phyloP scores from a whole-genome alignment of 2,329 filamentous ascomycete genomes.

The Xylaria sp. region DNA sequence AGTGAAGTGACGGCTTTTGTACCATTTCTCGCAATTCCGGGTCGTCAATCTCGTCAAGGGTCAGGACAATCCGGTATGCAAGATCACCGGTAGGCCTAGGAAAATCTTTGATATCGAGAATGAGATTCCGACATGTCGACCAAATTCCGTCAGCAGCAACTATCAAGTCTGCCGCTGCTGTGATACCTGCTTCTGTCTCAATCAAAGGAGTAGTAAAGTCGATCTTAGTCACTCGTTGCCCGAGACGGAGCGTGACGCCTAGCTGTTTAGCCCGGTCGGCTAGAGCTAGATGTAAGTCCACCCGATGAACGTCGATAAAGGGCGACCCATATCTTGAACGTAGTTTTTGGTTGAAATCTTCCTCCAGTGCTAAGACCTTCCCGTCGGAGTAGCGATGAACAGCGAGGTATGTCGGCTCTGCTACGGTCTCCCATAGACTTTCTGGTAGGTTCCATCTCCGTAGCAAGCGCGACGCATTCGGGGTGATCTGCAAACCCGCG shows the following conservation, averaged over 20 bases:
- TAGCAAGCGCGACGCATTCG: slow-evolving; percentile 62
- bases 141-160: slow-evolving; percentile 74
- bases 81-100: slow-evolving; percentile 72
- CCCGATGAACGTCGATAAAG: slow-evolving; percentile 70
- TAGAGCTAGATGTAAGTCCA: slow-evolving; percentile 68
- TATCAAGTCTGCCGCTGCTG: slow-evolving; percentile 64
- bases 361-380: slow-evolving; percentile 60
- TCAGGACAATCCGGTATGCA: slow-evolving; percentile 71
- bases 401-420: slow-evolving; percentile 59
- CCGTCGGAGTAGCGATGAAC: slow-evolving; percentile 65
- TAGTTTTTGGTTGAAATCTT: slow-evolving; percentile 64
- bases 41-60: slow-evolving; percentile 62
- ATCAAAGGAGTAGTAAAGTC: slow-evolving; percentile 60
- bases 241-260: slow-evolving; percentile 63
- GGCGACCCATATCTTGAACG: slow-evolving; percentile 65
- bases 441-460: slow-evolving; percentile 62
- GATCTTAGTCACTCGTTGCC: slow-evolving; percentile 59
- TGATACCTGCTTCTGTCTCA: slow-evolving; percentile 53
- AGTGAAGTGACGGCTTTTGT: slow-evolving; percentile 62
- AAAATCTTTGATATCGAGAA: slow-evolving; percentile 57
- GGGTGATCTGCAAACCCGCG: slow-evolving; percentile 65
- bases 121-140: slow-evolving; percentile 65
- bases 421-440: slow-evolving; percentile 53
- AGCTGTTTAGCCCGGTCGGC: slow-evolving; percentile 62
- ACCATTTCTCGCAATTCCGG: slow-evolving; percentile 64